Evolutionary conservation across 139 green algal species (phyloP).

Genomic region (Ostreobium quekettii): DNA sequence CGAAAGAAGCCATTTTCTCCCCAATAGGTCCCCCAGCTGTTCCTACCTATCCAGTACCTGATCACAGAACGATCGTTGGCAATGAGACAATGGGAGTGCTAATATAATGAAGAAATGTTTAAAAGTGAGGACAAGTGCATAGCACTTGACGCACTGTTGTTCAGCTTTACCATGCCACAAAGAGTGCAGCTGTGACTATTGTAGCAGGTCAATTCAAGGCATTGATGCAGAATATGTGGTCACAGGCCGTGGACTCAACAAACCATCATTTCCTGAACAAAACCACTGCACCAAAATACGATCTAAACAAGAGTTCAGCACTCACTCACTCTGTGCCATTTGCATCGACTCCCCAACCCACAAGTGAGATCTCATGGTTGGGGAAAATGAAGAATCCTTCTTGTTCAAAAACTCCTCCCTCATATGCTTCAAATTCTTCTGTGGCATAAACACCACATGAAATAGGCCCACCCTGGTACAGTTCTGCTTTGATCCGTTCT

Average conservation of each 20-base stretch:
- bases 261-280: too few relatives aligned
- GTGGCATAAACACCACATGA: conserved; percentile 41
- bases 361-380: conserved; percentile 41
- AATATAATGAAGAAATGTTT: too few relatives aligned
- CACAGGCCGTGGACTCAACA: too few relatives aligned
- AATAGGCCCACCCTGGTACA: conserved; percentile 36
- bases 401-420: conserved; percentile 31
- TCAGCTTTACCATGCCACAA: too few relatives aligned
- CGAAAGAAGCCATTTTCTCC: conserved; percentile 20
- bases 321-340: conserved; percentile 2
- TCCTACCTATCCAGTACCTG: conserved; percentile 21
- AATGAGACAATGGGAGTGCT: too few relatives aligned
- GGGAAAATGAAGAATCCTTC: conserved; percentile 13
- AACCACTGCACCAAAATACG: too few relatives aligned
- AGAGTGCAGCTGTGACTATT: too few relatives aligned
- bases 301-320: background rate
- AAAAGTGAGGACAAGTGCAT: too few relatives aligned
- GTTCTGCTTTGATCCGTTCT: conserved; percentile 40
- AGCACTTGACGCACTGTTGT: too few relatives aligned
- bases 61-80: too few relatives aligned
- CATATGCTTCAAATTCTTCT: conserved; percentile 41
- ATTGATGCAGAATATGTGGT: too few relatives aligned
- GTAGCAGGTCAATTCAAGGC: too few relatives aligned
- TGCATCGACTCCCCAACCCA: conserved; percentile 40
- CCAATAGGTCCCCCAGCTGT: conserved; percentile 25